Evolutionary conservation across 1,139 yeast genomes (phyloP).

Genomic region (Cylindricascospora bacillispora): DNA sequence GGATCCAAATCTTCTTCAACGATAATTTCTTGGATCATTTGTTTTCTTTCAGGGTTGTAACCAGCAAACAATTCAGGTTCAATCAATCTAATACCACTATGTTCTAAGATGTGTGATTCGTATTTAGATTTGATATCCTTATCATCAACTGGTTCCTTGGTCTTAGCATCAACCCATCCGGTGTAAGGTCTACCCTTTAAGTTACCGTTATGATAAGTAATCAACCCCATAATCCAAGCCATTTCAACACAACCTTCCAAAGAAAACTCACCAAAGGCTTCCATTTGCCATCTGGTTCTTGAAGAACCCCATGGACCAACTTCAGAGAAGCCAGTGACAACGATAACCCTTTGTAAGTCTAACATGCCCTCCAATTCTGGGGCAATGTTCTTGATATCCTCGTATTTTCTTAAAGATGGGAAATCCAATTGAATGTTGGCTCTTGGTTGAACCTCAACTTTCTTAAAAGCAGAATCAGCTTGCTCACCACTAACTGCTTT

Average conservation of each 20-base stretch:
- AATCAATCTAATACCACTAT: conserved; percentile 90
- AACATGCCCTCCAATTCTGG: conserved; percentile 81
- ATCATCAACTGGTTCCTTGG: conserved; percentile 87
- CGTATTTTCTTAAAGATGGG: conserved; percentile 75
- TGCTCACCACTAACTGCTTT: conserved; percentile 81
- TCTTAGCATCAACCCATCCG: conserved; percentile 96
- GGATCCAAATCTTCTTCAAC: conserved; percentile 94
- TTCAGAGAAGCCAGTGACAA: conserved; percentile 94
- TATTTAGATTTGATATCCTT: conserved; percentile 85
- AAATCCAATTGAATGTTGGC: conserved; percentile 89
- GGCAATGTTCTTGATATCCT: conserved; percentile 55
- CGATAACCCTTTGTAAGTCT: conserved; percentile 83
- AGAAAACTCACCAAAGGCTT: conserved; percentile 89
- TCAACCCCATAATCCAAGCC: conserved; percentile 99
- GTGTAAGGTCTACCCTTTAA: conserved; percentile 79
- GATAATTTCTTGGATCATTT: conserved; percentile 86
- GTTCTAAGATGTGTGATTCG: conserved; percentile 77
- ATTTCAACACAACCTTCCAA: conserved; percentile 96
- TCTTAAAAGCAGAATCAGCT: conserved; percentile 75
- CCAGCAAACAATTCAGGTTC: conserved; percentile 93
- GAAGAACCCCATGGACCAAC: conserved; percentile 99
- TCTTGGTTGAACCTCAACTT: conserved; percentile 59
- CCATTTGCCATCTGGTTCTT: conserved; percentile 99
- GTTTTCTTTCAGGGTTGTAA: conserved; percentile 88
- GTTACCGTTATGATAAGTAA: conserved; percentile 86